Percentiles rank a stretch among this genome's conserved stretches.
These are phyloP conservation scores for Xylariaceae sp. DNA, from an alignment of 2,329 filamentous ascomycete genomes.

Conservation along the genomic window DNA sequence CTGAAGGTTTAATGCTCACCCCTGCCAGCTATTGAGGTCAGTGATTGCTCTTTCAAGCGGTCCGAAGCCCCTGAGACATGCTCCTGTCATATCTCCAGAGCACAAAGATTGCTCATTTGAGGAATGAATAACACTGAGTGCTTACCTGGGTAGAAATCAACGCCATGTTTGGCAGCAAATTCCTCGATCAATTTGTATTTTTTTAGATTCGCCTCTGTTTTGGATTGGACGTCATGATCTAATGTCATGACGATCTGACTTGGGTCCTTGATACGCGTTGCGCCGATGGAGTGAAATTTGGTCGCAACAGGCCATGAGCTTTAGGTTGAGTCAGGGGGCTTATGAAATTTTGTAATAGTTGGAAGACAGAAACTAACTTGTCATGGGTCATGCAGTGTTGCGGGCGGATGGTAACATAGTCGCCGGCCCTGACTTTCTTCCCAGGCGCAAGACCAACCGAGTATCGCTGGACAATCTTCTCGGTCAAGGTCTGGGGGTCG, in stretches of 20 bases:
- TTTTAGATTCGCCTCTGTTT: slow-evolving; percentile 68
- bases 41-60: too few relatives aligned
- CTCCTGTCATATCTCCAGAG: too few relatives aligned
- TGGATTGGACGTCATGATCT: slow-evolving; percentile 69
- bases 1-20: too few relatives aligned
- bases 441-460: slow-evolving; percentile 69
- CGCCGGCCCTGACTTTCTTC: slow-evolving; percentile 72
- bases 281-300: slow-evolving; percentile 82
- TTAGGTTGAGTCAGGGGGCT: too few relatives aligned
- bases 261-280: slow-evolving; percentile 66
- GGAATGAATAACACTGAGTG: too few relatives aligned
- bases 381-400: slow-evolving; percentile 82
- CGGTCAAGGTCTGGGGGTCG: slow-evolving; percentile 73
- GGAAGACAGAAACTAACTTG: too few relatives aligned
- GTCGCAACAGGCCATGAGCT: slow-evolving; percentile 62
- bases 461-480: slow-evolving; percentile 87
- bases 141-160: slow-evolving; percentile 73
- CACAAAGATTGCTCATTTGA: too few relatives aligned
- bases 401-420: slow-evolving; percentile 87
- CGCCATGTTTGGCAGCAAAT: slow-evolving; percentile 74
- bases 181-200: slow-evolving; percentile 80
- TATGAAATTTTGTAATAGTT: too few relatives aligned
- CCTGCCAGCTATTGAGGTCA: too few relatives aligned
- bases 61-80: too few relatives aligned
- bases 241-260: slow-evolving; percentile 73